Evolutionary conservation across 169 alveolate genomes (phyloP), one percentile per base, ranked within the genome.

Genomic region (Sarcocystis neurona): DNA sequence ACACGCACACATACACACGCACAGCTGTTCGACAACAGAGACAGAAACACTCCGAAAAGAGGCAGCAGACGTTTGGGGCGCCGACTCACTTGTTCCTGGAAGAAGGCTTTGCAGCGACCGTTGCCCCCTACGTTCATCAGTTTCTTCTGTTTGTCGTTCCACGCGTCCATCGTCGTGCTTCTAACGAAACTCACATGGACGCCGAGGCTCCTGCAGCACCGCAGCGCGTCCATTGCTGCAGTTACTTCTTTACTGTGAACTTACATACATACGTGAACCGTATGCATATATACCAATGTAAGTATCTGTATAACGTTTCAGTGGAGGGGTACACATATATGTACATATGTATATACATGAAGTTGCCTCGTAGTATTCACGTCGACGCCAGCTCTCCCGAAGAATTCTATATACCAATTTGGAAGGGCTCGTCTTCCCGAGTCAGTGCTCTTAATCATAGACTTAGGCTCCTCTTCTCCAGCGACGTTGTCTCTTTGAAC

Each of bases 121-220:
- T 92, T 92, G 79, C 94, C 94, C 47, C 94, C 94, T 56, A 85
- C 37, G 20, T 60, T 79, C 92, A 97, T 91, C 82, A 97, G 84
- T 39, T 90, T 84, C 85, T 94, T 91, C 87, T 97, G 98, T 86
- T 92, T 94, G 84, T 96, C 94, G 44, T 96, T 95, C 94, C 96
- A 97, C 53, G 95, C 96, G 85, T 97, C 98, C 97, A 97, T 96
- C 85, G 97, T 97, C 53, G 94, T 90, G 66, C 98, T 96, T 70
- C 98, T 84, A 60, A 98, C 99, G 94, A 98, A 98, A 50, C 99
- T 96, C 34, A 98, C 95, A 90, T 97, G 99, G 1, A 98, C 97
- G 34, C 99, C 99, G 90, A 98, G 93, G 87, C 97, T 96, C 72
- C 99, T 94, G 92, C 86, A 84, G 44, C n/a, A n/a, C n/a, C n/a